These are phyloP conservation scores for Draba incana DNA, from an alignment of 345 rosid species.

Conservation along the genomic window DNA sequence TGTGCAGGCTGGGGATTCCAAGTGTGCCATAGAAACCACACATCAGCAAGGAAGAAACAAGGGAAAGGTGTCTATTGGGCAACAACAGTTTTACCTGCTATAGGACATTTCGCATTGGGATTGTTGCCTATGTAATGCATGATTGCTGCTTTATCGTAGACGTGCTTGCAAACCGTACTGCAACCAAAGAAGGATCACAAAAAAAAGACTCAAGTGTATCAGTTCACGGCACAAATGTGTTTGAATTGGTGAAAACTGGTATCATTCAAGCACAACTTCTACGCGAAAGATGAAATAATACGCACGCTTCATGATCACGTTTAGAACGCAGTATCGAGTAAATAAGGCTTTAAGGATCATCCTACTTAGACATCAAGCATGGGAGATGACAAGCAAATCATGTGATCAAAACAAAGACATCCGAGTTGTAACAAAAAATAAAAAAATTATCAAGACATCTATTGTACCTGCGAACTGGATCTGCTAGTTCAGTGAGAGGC, in stretches of 20 bases:
- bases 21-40: conserved; percentile 7
- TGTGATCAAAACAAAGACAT: conserved; percentile 5
- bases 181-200: conserved; percentile 36
- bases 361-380: conserved; percentile 5
- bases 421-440: not conserved
- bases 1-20: conserved; percentile 61
- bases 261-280: conserved; percentile 24
- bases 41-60: conserved; percentile 32
- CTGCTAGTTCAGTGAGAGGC: conserved; percentile 63
- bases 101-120: conserved; percentile 56
- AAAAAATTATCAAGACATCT: not conserved
- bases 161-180: conserved; percentile 87
- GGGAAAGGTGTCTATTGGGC: not conserved
- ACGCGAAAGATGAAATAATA: not conserved
- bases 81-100: conserved; percentile 57
- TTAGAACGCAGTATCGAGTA: not conserved
- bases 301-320: conserved; percentile 7
- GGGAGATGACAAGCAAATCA: conserved; percentile 8
- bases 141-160: conserved; percentile 67
- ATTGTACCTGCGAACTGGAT: conserved; percentile 90
- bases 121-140: conserved; percentile 51
- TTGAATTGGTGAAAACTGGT: not conserved
- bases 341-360: conserved; percentile 1
- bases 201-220: not conserved
- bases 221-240: not conserved